Evolutionary conservation across 2,329 filamentous ascomycete genomes (phyloP), one percentile per base, ranked within the genome.

Genomic region (Penicillium sp.): DNA sequence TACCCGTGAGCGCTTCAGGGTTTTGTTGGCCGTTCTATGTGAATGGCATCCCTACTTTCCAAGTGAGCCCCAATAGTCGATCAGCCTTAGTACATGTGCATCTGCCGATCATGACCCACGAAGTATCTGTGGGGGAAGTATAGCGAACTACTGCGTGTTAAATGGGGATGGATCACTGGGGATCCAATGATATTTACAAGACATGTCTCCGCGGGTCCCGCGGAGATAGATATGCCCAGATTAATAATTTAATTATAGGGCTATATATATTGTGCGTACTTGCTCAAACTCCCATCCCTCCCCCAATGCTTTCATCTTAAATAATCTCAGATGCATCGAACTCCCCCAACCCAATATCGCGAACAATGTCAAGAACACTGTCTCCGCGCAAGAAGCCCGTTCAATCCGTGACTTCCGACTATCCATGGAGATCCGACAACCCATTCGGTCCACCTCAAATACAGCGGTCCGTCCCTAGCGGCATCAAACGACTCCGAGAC

Each of bases 401-500:
- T 3, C 39, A 37, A 3, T 34, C 39, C 13, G 43, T 60, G 40
- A 49, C 51, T 29, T 64, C 64, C 3, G 61, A 65, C 26, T 54
- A 52, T 24, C 60, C 63, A 32, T 67, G 63, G 64, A 61, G 57
- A 33, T 61, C 61, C 45, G 64, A 67, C 35, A 58, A 53, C 8
- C 64, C 65, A 2, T 68, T 67, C 39, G 63, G 63, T 15, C 62
- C 65, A 6, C 64, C 66, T 45, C 57, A 57, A 10, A 55, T 63
- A 17, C 53, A 60, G 2, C 57, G 47, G 15, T 59, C 65, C 8
- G 60, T 64, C 31, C 57, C 63, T 7, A 55, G 55, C 6, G 61
- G 65, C 19, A 70, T 70, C 24, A 57, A 57, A 39, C 65, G 64
- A n/a, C 53, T 70, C 28, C 67, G 66, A 35, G 58, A 66, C 37